Percentiles rank a stretch among this genome's conserved stretches.
These are phyloP conservation scores for Exophiala sp. DNA, from an alignment of 2,329 filamentous ascomycete genomes.

Conservation along the genomic window DNA sequence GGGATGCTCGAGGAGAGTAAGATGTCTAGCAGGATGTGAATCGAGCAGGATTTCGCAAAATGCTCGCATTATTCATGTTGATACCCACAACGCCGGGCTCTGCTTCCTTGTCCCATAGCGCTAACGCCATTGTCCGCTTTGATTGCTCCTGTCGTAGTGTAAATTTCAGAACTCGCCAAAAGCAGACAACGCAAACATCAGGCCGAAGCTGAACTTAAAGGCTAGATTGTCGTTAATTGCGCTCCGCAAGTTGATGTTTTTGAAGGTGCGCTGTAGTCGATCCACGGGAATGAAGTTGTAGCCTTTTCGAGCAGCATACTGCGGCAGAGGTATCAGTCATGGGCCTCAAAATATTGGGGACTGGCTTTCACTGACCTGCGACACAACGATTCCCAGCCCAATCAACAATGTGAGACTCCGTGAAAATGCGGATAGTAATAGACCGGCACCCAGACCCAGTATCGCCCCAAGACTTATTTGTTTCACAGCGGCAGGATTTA, in stretches of 20 bases:
- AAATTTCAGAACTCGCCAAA: conserved; percentile 34
- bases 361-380: conserved; percentile 37
- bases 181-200: conserved; percentile 44
- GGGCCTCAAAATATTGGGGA: neutral
- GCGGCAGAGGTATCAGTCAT: neutral
- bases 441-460: conserved; percentile 41
- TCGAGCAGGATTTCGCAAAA: too few relatives aligned
- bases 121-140: neutral
- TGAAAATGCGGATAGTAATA: conserved; percentile 45
- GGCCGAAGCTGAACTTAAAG: conserved; percentile 47
- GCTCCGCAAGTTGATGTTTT: conserved; percentile 38
- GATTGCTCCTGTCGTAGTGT: neutral
- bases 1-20: too few relatives aligned
- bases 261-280: conserved; percentile 41
- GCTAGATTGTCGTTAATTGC: conserved; percentile 39
- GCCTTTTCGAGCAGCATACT: conserved; percentile 47
- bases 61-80: too few relatives aligned
- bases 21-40: too few relatives aligned
- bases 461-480: conserved; percentile 47
- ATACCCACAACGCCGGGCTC: too few relatives aligned
- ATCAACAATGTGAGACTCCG: conserved; percentile 42
- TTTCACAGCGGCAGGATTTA: conserved; percentile 34
- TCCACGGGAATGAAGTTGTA: conserved; percentile 44
- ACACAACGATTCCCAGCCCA: conserved; percentile 42
- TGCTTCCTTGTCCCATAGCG: too few relatives aligned